Evolutionary conservation across 2,329 filamentous ascomycete genomes (phyloP).

Genomic region (Chaetothyriales sp.): DNA sequence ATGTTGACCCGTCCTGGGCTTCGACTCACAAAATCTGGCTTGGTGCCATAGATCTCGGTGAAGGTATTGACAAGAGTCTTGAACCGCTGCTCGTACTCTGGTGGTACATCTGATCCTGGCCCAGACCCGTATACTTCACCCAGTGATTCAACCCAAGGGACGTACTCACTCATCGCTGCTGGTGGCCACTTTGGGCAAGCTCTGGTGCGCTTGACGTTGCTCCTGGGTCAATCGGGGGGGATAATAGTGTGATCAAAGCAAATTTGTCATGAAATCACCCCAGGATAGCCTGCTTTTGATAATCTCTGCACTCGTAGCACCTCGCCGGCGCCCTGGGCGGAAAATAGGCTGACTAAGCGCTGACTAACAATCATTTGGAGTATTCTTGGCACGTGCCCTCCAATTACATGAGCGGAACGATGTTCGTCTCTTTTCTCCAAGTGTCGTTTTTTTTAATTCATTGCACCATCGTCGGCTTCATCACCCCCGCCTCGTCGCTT

Average conservation of each 20-base stretch:
- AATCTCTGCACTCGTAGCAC: too few relatives aligned
- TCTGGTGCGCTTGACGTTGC: neutral
- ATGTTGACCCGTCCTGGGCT: conserved; percentile 94
- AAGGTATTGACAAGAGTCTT: conserved; percentile 57
- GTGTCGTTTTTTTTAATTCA: neutral
- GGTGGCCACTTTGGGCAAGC: neutral
- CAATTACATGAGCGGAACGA: neutral
- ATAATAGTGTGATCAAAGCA: too few relatives aligned
- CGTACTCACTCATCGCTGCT: conserved; percentile 8
- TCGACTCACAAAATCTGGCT: conserved; percentile 67
- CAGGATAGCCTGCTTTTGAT: too few relatives aligned
- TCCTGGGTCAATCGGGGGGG: too few relatives aligned
- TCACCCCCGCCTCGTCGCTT: neutral
- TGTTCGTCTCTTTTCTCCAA: neutral
- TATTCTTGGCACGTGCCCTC: neutral
- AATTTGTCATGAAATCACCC: too few relatives aligned
- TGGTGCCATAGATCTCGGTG: conserved; percentile 50
- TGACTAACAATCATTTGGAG: too few relatives aligned
- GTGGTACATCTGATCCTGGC: conserved; percentile 56
- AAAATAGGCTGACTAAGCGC: too few relatives aligned
- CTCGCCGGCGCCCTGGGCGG: too few relatives aligned
- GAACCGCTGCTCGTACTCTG: conserved; percentile 59
- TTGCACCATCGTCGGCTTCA: neutral
- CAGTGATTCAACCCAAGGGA: conserved; percentile 14
- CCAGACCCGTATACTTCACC: conserved; percentile 33